These are phyloP conservation scores for Rhizopus delemar DNA, from an alignment of 371 early-diverging fungal species.

Conservation along the genomic window DNA sequence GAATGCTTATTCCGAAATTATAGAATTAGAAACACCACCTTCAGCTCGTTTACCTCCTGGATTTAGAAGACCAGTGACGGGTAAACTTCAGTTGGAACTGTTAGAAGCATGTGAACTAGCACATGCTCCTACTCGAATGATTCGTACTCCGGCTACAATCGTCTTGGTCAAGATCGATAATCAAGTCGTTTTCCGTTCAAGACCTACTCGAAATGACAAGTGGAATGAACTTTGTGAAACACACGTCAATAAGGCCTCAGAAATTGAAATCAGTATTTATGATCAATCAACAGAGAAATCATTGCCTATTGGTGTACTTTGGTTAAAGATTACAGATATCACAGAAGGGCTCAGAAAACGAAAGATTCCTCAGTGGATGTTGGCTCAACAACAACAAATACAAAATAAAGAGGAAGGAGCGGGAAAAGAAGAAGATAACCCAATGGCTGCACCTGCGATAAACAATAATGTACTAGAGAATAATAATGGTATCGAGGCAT, in stretches of 20 bases:
- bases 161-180: constrained; percentile 85
- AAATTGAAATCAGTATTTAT: constrained; percentile 84
- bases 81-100: constrained; percentile 69
- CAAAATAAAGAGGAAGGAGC: constrained; percentile 28
- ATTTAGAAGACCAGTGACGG: constrained; percentile 72
- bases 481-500: constrained; percentile 63
- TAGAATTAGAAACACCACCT: constrained; percentile 39
- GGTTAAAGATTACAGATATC: constrained; percentile 81
- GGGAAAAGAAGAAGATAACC: constrained; percentile 18
- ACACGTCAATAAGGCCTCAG: constrained; percentile 85
- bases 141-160: constrained; percentile 63
- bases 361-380: constrained; percentile 44
- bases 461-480: constrained; percentile 25
- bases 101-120: constrained; percentile 66
- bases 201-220: constrained; percentile 60
- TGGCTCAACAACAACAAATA: constrained; percentile 45
- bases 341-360: constrained; percentile 74
- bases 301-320: constrained; percentile 76
- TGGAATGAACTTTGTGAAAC: constrained; percentile 83
- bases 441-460: constrained; percentile 3
- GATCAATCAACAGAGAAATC: constrained; percentile 68
- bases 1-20: too few relatives aligned
- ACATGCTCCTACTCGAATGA: constrained; percentile 67
- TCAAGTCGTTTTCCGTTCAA: constrained; percentile 70
- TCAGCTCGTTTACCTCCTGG: constrained; percentile 62